Evolutionary conservation across 2,329 filamentous ascomycete genomes (phyloP).

Genomic region (Phyllosticta citribraziliensis): DNA sequence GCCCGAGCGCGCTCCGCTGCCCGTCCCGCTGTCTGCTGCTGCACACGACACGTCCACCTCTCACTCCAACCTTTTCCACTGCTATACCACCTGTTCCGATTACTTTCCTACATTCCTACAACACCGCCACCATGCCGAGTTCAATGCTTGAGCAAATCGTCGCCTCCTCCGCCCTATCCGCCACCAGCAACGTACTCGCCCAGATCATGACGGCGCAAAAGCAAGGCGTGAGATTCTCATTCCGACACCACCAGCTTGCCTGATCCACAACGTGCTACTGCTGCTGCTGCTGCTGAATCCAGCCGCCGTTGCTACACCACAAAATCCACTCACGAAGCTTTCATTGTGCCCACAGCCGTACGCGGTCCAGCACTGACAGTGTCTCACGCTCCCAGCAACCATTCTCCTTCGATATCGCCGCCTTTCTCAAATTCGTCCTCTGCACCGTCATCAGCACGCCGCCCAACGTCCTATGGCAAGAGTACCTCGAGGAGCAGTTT

Average conservation of each 20-base stretch:
- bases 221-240: constrained; percentile 39
- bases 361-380: constrained; percentile 2
- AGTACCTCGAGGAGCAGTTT: constrained; percentile 63
- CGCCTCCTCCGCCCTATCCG: constrained; percentile 56
- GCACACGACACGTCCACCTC: not conserved
- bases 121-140: not conserved
- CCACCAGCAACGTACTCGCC: constrained; percentile 62
- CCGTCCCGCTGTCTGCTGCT: not conserved
- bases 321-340: not conserved
- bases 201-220: constrained; percentile 59
- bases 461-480: constrained; percentile 81
- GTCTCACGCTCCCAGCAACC: constrained; percentile 37
- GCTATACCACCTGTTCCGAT: not conserved
- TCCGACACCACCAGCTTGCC: not conserved
- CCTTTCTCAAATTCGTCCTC: constrained; percentile 66
- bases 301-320: not conserved
- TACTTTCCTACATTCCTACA: not conserved
- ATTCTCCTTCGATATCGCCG: constrained; percentile 53
- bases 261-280: not conserved
- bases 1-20: not conserved
- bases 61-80: not conserved
- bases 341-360: not conserved
- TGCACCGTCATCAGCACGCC: constrained; percentile 66
- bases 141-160: constrained; percentile 26
- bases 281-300: not conserved